Evolutionary conservation across 257 asterid species (phyloP).

Genomic region (Lycium barbarum): DNA sequence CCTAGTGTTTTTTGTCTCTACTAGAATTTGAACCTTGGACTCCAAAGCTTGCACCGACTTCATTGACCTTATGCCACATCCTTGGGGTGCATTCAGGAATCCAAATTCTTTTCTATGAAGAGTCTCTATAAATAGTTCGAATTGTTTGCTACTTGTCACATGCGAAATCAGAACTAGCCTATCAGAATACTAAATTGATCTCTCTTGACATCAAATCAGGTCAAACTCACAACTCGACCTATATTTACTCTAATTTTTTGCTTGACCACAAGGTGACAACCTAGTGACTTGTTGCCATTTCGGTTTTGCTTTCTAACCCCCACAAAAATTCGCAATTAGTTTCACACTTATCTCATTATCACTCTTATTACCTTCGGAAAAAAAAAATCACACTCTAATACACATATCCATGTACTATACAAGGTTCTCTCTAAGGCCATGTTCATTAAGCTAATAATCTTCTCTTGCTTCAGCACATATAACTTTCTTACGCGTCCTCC

Average conservation of each 20-base stretch:
- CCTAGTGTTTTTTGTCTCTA: background rate
- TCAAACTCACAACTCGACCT: background rate
- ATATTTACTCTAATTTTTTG: background rate
- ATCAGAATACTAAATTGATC: conserved; percentile 1
- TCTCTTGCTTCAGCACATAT: background rate
- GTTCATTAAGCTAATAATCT: background rate
- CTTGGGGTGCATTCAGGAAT: background rate
- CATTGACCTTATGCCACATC: background rate
- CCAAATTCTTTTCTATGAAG: background rate
- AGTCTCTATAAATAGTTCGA: background rate
- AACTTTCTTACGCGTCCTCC: background rate
- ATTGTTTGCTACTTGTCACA: background rate
- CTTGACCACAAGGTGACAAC: background rate
- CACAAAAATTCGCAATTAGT: background rate
- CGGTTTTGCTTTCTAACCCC: background rate
- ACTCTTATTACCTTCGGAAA: background rate
- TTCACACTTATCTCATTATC: background rate
- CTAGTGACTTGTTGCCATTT: background rate
- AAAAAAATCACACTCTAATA: background rate
- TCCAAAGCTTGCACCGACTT: background rate
- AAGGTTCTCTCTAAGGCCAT: background rate
- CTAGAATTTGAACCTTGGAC: background rate
- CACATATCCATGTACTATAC: background rate
- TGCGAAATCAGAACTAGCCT: background rate
- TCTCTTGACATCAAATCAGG: background rate